phyloP scores from a whole-genome alignment of 139 green algal species.

The Chlorella sp. region DNA sequence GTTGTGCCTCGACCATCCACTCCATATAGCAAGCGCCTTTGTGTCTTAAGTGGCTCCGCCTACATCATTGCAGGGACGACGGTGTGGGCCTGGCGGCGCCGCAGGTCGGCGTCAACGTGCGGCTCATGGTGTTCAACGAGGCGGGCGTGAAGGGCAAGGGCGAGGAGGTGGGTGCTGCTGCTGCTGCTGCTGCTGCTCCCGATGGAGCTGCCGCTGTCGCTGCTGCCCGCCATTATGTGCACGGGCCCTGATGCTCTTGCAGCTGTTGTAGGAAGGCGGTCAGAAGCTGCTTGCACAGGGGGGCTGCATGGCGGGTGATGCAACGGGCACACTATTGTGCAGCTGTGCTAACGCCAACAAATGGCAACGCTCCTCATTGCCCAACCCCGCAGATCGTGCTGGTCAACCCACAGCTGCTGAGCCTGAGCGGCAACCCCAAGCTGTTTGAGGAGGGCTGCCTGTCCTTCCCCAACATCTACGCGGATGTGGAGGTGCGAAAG shows the following conservation, averaged over 20 bases:
- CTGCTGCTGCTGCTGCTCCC: neutral
- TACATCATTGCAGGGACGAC: conserved; percentile 82
- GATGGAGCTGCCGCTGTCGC: no score
- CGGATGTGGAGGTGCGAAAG: conserved; percentile 80
- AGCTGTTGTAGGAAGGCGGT: neutral
- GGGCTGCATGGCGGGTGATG: no score
- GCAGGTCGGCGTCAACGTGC: conserved; percentile 96
- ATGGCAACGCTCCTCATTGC: no score
- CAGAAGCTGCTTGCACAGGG: no score
- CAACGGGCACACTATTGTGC: no score
- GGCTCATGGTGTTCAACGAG: conserved; percentile 99
- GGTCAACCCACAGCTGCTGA: conserved; percentile 93
- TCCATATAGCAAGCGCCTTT: no score
- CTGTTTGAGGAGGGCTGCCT: conserved; percentile 88
- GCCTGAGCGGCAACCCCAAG: conserved; percentile 60
- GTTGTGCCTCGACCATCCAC: no score
- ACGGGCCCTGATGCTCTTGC: no score
- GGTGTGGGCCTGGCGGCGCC: conserved; percentile 97
- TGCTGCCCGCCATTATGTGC: no score
- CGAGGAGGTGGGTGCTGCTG: conserved; percentile 12
- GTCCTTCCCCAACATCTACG: conserved; percentile 85
- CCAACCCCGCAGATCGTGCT: conserved; percentile 84
- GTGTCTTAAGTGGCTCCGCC: no score
- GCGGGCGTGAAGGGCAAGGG: conserved; percentile 48
- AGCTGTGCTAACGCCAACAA: no score